Base-by-base conservation (phyloP, 176 grass and related monocot species). In the Stipa capillata region DNA sequence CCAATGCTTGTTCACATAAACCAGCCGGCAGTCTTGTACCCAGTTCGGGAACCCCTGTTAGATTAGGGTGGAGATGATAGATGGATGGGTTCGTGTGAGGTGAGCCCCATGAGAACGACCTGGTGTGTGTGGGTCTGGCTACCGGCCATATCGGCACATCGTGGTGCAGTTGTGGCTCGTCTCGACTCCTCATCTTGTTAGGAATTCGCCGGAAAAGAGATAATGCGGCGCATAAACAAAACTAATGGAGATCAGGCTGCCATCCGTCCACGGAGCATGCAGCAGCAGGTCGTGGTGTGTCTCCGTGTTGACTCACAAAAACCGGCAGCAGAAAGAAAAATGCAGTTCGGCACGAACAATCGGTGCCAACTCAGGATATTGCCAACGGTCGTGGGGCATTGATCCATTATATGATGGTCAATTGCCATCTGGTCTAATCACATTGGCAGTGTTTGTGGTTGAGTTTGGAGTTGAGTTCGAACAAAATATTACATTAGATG, bases 141-240 rank as follows among this genome's bases (percentile, higher is more conserved):
- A 69, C 73, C 82, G 7, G 59, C 60, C 71, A 65, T n/a, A n/a
- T n/a, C n/a, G 31, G 31, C 59, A 35, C 59, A 50, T 70, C 68
- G 13, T 20, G 57, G 8, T 23, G 35, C 10, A 40, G 64, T 16
- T 35, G 76, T 39, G 25, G 47, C 28, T 53, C 44, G n/a, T 37
- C 29, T 44, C 10, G 16, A 18, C 21, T 20, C 41, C 48, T 59
- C 73, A 57, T 45, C 28, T 7, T 74, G 69, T 81, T 35, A 74
- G 69, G 69, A n/a, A 80, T 80, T 65, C 37, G 58, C 37, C 70
- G 17, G 80, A 58, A 74, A 47, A 56, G 23, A 58, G 35, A 77
- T 17, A 21, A 63, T 51, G 3, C 59, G 6, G 36, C 48, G n/a
- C 3, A 21, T 21, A 7, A 41, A 63, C 44, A 4, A n/a, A n/a